phyloP scores from a whole-genome alignment of 495 filamentous ascomycete species.

The Durotheca rogersii region DNA sequence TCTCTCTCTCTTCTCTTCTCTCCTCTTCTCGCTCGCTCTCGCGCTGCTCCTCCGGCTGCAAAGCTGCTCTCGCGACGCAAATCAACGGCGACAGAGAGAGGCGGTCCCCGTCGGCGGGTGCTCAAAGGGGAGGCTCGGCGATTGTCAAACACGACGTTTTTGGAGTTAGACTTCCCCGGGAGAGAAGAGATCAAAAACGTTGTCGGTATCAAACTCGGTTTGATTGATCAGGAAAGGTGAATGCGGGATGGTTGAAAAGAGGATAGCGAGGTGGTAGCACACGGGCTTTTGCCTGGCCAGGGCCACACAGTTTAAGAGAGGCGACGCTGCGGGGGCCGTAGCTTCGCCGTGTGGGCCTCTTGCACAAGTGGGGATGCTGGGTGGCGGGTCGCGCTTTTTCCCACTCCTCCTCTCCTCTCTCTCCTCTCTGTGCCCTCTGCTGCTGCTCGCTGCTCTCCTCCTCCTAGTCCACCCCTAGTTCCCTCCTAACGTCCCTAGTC shows the following conservation, averaged over 20 bases:
- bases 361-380: constrained; percentile 14
- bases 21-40: too few species aligned
- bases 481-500: too few species aligned
- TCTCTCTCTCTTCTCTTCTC: too few species aligned
- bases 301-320: constrained; percentile 49
- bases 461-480: too few species aligned
- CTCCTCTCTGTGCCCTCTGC: background rate
- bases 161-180: constrained; percentile 46
- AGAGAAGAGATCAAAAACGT: constrained; percentile 41
- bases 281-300: constrained; percentile 47
- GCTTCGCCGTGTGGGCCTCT: constrained; percentile 30
- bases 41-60: too few species aligned
- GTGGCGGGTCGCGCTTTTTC: constrained; percentile 26
- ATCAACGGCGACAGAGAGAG: constrained; percentile 30
- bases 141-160: constrained; percentile 44
- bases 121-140: constrained; percentile 31
- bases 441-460: too few species aligned
- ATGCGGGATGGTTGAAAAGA: constrained; percentile 62
- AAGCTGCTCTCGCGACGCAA: constrained; percentile 11
- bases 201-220: constrained; percentile 43
- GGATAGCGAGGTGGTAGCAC: constrained; percentile 58
- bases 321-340: constrained; percentile 51
- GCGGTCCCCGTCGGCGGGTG: background rate
- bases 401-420: constrained; percentile 29
- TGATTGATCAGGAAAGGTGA: constrained; percentile 58